These are phyloP conservation scores for Camelina neglecta DNA, from an alignment of 345 rosid genomes.

Conservation along the genomic window DNA sequence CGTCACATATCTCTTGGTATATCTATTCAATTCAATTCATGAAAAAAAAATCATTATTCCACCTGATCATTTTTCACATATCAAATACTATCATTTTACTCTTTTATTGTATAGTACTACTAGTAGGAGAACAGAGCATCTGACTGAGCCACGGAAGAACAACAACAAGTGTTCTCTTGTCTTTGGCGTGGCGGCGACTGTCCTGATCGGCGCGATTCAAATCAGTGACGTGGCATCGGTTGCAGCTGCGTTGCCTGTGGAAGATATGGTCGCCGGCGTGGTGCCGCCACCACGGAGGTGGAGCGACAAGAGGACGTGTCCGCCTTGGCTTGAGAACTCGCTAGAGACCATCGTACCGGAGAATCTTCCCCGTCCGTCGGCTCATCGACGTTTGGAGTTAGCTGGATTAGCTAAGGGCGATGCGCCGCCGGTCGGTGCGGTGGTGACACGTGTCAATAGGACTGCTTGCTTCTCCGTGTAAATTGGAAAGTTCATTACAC, in stretches of 20 bases:
- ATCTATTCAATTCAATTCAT: not conserved
- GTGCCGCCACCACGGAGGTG: constrained; percentile 41
- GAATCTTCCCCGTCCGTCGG: constrained; percentile 62
- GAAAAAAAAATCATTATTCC: not conserved
- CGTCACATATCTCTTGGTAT: constrained; percentile 30
- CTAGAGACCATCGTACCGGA: constrained; percentile 64
- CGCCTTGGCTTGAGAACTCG: constrained; percentile 56
- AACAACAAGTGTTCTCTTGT: constrained; percentile 15
- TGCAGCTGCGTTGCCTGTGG: constrained; percentile 30
- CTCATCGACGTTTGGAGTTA: constrained; percentile 51
- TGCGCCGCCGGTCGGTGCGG: constrained; percentile 43
- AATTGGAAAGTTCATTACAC: constrained; percentile 37
- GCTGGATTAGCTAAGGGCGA: constrained; percentile 25
- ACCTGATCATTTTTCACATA: not conserved
- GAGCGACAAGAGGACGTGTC: constrained; percentile 65
- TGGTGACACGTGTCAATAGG: constrained; percentile 7
- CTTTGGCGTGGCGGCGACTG: constrained; percentile 38
- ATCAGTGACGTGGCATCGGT: constrained; percentile 25
- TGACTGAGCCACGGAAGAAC: constrained; percentile 26
- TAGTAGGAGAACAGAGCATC: constrained; percentile 36
- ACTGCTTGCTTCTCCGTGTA: constrained; percentile 52
- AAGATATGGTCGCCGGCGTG: not conserved
- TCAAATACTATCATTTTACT: not conserved
- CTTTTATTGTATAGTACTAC: not conserved
- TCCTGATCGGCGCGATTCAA: not conserved